Evolutionary conservation across 179 eudicot genomes (phyloP), one percentile per base, ranked within the genome.

Genomic region (Carnegiea gigantea): DNA sequence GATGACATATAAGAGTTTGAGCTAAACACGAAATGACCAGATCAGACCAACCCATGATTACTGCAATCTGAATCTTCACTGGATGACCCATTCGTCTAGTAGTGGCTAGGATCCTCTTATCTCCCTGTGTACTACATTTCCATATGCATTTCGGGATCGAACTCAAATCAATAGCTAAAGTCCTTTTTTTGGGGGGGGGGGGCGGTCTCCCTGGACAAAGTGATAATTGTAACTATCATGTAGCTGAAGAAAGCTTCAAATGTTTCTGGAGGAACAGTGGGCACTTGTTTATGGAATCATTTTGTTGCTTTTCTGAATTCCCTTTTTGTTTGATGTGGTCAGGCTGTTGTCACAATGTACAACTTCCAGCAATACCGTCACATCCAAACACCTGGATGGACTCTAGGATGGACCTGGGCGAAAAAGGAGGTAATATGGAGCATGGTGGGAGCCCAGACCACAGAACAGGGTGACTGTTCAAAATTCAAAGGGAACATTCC

Each of bases 361-460:
- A 86, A 86, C 85, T 86, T 86, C 86, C 89, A 86, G 79, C 83
- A 82, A 73, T 86, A 86, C 74, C 89, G 89, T 14, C 89, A 87
- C 77, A 87, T 87, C 70, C 89, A 87, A 82, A 77, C 85, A 24
- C 89, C 89, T 0, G 89, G 89, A 43, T 87, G 89, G 89, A 80
- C 85, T 13, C 71, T 87, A 49, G 87, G 89, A 12, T 87, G 89
- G 89, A 13, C 89, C 28, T 87, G 89, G 89, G 87, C 89, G 17
- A 87, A 87, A 75, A 87, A 87, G 73, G 89, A 87, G 28, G 89
- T 87, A 0, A 87, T 87, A 68, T 87, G 89, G 89, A 82, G 86
- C 73, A 87, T 87, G 89, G 89, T 87, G 78, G 89, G 89, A 77
- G 57, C 73, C 30, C 89, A 87, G 80, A 83, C 89, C 76, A 87